Evolutionary conservation across 2,329 filamentous ascomycete genomes (phyloP).

Genomic region (Graphiopsis chlorocephala): DNA sequence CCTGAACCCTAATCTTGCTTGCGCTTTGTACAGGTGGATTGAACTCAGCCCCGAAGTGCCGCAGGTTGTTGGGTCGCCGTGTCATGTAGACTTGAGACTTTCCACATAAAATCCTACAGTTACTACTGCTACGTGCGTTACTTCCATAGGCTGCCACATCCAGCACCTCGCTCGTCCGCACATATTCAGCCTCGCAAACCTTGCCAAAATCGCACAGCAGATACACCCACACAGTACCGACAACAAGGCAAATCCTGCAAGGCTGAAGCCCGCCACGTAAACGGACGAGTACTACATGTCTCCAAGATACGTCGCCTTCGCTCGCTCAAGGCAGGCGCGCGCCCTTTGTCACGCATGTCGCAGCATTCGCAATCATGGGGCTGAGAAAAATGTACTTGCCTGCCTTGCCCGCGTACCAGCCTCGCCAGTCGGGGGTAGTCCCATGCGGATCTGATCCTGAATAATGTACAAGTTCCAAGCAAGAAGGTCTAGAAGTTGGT

Average conservation of each 20-base stretch:
- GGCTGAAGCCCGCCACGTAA: conserved; percentile 3
- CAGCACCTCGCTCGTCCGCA: not conserved
- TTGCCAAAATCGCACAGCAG: not conserved
- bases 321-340: no score
- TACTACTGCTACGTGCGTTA: not conserved
- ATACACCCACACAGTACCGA: no score
- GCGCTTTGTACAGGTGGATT: not conserved
- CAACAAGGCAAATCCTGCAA: conserved; percentile 9
- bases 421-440: conserved; percentile 1
- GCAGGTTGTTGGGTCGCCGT: not conserved
- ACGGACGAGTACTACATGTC: not conserved
- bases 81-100: not conserved
- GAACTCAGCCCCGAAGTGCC: conserved; percentile 5
- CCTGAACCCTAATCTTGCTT: conserved; percentile 3
- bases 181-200: not conserved
- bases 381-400: not conserved
- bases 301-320: not conserved
- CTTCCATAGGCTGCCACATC: not conserved
- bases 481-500: not conserved
- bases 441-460: conserved; percentile 2
- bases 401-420: not conserved
- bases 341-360: not conserved
- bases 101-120: not conserved
- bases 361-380: not conserved
- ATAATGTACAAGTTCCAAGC: not conserved